Evolutionary conservation across 176 grass and related monocot genomes (phyloP).

Genomic region (Eragrostis curvula): DNA sequence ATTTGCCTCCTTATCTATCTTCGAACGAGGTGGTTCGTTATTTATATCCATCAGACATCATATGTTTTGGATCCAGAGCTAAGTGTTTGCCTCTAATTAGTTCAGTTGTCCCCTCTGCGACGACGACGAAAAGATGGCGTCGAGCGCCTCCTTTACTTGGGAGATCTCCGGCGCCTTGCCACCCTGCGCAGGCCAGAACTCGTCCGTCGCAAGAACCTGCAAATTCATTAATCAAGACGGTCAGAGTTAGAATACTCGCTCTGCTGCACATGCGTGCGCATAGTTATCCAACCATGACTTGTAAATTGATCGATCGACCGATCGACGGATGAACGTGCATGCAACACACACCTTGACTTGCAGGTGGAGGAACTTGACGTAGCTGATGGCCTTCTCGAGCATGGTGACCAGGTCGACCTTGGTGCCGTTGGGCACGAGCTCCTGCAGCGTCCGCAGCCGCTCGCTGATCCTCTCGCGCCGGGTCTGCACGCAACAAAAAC

Average conservation of each 20-base stretch:
- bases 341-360: conserved; percentile 74
- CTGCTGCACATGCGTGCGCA: not conserved
- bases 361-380: conserved; percentile 95
- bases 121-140: conserved; percentile 81
- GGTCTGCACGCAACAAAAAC: conserved; percentile 44
- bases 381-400: conserved; percentile 92
- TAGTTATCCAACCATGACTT: too few relatives aligned
- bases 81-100: conserved; percentile 34
- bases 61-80: not conserved
- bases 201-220: conserved; percentile 87
- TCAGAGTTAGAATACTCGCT: not conserved
- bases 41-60: conserved; percentile 11
- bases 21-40: conserved; percentile 59
- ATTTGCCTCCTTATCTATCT: conserved; percentile 54
- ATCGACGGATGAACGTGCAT: not conserved
- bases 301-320: too few relatives aligned
- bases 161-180: conserved; percentile 71
- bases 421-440: conserved; percentile 90
- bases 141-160: conserved; percentile 81
- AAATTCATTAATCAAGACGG: too few relatives aligned
- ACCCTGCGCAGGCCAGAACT: conserved; percentile 92
- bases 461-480: conserved; percentile 91
- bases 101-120: conserved; percentile 40
- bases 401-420: conserved; percentile 94
- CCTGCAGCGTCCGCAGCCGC: conserved; percentile 77